These are phyloP conservation scores for Sanghuangporus baumii DNA, from an alignment of 1,284 basidiomycete species.

Conservation along the genomic window DNA sequence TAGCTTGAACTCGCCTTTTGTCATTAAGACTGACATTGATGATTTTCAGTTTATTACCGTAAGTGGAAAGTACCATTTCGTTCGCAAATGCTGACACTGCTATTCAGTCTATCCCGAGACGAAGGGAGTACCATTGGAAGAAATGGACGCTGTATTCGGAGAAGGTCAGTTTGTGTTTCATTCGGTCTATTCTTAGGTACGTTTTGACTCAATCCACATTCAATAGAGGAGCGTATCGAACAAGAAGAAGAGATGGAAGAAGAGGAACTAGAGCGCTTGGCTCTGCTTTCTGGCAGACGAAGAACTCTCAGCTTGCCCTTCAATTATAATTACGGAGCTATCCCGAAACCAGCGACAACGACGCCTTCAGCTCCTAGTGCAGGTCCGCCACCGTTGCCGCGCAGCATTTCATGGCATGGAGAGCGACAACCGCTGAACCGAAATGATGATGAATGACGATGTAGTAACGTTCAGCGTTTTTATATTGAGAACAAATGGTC, in stretches of 20 bases:
- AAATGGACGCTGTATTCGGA: constrained; percentile 80
- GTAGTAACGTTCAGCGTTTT: not conserved
- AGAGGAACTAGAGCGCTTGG: constrained; percentile 20
- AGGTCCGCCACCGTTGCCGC: not conserved
- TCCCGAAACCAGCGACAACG: not conserved
- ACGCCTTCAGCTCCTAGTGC: not conserved
- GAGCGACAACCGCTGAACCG: constrained; percentile 3
- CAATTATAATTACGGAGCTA: constrained; percentile 6
- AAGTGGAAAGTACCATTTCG: constrained; percentile 25
- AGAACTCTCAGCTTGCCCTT: constrained; percentile 3
- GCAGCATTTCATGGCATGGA: not conserved
- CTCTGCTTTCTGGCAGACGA: constrained; percentile 2
- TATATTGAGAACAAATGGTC: not conserved
- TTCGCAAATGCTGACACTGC: constrained; percentile 14
- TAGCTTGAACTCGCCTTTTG: constrained; percentile 9
- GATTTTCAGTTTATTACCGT: constrained; percentile 65
- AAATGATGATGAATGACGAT: not conserved
- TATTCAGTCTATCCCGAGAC: constrained; percentile 75
- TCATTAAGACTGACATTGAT: constrained; percentile 17
- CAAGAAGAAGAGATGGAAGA: constrained; percentile 38
- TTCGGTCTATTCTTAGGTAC: not conserved
- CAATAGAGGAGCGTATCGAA: constrained; percentile 57
- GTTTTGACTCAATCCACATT: constrained; percentile 32
- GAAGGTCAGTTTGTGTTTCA: constrained; percentile 47
- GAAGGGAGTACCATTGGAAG: constrained; percentile 72